These are phyloP conservation scores for Fusarium sp. DNA, from an alignment of 2,329 filamentous ascomycete species.

Conservation along the genomic window DNA sequence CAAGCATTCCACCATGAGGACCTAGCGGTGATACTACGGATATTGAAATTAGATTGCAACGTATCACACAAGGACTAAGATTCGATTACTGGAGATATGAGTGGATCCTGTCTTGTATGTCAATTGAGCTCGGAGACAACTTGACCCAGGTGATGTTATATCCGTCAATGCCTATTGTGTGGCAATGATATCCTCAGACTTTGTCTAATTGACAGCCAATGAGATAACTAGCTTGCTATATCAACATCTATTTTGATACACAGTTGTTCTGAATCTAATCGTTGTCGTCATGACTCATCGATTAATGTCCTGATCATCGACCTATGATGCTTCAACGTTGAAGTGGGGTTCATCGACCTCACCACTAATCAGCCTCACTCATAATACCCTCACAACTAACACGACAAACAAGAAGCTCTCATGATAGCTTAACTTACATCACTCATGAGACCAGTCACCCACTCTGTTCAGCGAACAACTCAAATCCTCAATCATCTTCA, in stretches of 20 bases:
- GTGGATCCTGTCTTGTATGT: conserved; percentile 17
- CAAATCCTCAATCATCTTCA: conserved; percentile 51
- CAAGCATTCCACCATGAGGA: conserved; percentile 26
- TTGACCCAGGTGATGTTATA: too few relatives aligned
- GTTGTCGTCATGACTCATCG: conserved; percentile 42
- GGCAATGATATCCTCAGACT: too few relatives aligned
- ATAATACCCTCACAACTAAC: not conserved
- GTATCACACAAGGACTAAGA: conserved; percentile 20
- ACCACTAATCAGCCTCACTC: conserved; percentile 19
- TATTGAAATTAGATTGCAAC: conserved; percentile 5
- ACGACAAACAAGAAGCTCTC: conserved; percentile 1
- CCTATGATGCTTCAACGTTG: conserved; percentile 24
- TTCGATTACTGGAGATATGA: conserved; percentile 5
- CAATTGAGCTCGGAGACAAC: too few relatives aligned
- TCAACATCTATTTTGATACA: not conserved
- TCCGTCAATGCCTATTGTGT: too few relatives aligned
- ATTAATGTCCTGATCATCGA: conserved; percentile 25
- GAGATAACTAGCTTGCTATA: too few relatives aligned
- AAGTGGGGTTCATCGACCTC: conserved; percentile 33
- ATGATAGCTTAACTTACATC: not conserved
- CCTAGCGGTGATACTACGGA: conserved; percentile 32
- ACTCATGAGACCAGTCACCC: conserved; percentile 40
- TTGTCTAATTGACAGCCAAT: too few relatives aligned
- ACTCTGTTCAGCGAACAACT: conserved; percentile 45
- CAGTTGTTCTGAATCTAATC: not conserved